Conservation (phyloP, 305 asterid genomes). For the Plantago coronopus region DNA sequence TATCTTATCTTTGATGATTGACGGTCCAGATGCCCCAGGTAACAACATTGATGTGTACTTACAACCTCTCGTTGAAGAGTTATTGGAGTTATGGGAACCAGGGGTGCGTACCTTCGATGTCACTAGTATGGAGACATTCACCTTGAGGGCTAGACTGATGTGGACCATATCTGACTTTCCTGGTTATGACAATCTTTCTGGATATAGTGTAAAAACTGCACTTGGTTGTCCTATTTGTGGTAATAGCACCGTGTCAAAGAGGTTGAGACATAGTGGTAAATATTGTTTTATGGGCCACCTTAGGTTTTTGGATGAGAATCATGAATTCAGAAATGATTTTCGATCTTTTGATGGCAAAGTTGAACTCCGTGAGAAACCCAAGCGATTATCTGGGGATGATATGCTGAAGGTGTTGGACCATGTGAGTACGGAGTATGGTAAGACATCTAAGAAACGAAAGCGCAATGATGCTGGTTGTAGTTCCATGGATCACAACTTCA, state of each 20-base stretch:
- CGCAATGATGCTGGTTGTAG: not conserved
- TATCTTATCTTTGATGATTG: not conserved
- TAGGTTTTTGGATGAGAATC: not conserved
- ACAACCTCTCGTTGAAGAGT: constrained; percentile 1
- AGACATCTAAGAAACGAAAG: not conserved
- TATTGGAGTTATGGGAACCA: not conserved
- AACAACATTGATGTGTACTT: not conserved
- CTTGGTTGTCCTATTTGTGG: not conserved
- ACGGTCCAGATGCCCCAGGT: not conserved
- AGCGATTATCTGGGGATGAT: not conserved
- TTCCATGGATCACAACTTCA: not conserved
- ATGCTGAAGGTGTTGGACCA: not conserved
- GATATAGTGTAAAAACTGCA: not conserved
- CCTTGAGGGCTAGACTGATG: not conserved
- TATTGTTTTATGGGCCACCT: not conserved
- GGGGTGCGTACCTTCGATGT: not conserved
- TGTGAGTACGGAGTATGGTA: not conserved
- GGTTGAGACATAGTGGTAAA: not conserved
- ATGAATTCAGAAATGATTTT: not conserved
- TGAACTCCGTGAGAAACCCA: not conserved
- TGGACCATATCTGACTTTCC: constrained; percentile 1
- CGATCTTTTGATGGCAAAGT: not conserved
- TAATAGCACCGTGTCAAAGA: not conserved
- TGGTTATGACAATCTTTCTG: not conserved
- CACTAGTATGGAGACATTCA: not conserved